Evolutionary conservation across 2,329 filamentous ascomycete species (phyloP).

Genomic region (Fusarium sp.): DNA sequence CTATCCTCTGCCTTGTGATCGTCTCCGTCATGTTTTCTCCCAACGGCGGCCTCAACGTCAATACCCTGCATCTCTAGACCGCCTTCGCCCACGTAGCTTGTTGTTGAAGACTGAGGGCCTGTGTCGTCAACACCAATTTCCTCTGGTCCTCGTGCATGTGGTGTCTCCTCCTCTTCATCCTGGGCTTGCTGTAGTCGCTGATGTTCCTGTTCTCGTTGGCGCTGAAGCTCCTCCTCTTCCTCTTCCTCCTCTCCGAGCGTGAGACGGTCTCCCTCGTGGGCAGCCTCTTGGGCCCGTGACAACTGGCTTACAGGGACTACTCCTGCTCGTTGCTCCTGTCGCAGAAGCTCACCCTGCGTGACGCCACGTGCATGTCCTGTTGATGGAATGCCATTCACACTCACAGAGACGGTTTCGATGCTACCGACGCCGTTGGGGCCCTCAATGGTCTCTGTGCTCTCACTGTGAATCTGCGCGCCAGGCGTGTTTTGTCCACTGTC

Average conservation of each 20-base stretch:
- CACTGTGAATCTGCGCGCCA: constrained; percentile 65
- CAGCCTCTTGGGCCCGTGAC: constrained; percentile 51
- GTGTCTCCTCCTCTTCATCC: constrained; percentile 65
- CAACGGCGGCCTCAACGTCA: constrained; percentile 68
- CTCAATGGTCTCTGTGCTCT: constrained; percentile 80
- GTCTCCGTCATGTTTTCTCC: constrained; percentile 55
- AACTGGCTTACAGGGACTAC: constrained; percentile 74
- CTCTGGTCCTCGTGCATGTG: constrained; percentile 84
- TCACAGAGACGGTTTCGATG: constrained; percentile 81
- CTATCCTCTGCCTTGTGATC: constrained; percentile 30
- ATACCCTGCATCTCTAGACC: constrained; percentile 62
- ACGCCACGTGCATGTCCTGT: constrained; percentile 63
- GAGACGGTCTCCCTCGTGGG: constrained; percentile 41
- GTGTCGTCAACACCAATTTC: constrained; percentile 87
- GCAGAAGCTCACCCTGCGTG: constrained; percentile 82
- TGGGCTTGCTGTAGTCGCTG: constrained; percentile 39
- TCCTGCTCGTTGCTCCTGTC: constrained; percentile 85
- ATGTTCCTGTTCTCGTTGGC: neutral
- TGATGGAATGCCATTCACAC: constrained; percentile 71
- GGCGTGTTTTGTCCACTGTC: constrained; percentile 43
- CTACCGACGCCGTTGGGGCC: constrained; percentile 80
- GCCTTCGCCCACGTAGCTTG: constrained; percentile 51
- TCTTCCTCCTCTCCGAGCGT: constrained; percentile 43
- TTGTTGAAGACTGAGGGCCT: constrained; percentile 69
- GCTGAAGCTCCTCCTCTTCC: constrained; percentile 37